These are phyloP conservation scores for Achaetomiella virescens DNA, from an alignment of 495 filamentous ascomycete genomes.

Conservation along the genomic window DNA sequence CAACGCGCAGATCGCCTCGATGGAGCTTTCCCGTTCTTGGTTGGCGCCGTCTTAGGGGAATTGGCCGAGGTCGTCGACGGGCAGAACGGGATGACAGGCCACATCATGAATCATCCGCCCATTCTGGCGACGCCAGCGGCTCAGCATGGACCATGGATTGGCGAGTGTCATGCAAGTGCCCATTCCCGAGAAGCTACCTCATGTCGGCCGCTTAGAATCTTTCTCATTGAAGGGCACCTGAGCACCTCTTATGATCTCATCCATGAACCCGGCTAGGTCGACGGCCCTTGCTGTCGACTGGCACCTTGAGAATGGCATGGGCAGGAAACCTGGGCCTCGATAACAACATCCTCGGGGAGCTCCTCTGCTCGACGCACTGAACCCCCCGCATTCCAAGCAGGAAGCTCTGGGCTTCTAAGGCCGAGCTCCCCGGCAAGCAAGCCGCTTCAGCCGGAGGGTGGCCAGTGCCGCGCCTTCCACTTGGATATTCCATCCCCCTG, in stretches of 20 bases:
- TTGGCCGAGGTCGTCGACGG: background rate
- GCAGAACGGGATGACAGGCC: constrained; percentile 15
- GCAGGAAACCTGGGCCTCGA: background rate
- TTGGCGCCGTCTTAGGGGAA: background rate
- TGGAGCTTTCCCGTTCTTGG: constrained; percentile 21
- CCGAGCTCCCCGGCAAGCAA: constrained; percentile 10
- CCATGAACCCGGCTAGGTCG: background rate
- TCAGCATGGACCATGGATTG: background rate
- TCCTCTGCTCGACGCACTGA: background rate
- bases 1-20: constrained; percentile 12
- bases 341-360: constrained; percentile 8
- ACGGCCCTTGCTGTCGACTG: background rate
- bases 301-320: constrained; percentile 11
- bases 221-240: background rate
- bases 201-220: background rate
- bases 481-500: constrained; percentile 12
- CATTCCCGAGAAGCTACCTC: background rate
- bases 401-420: constrained; percentile 19
- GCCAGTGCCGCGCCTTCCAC: constrained; percentile 28
- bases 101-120: constrained; percentile 1
- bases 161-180: constrained; percentile 5
- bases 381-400: constrained; percentile 22
- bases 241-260: background rate
- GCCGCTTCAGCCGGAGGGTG: constrained; percentile 11
- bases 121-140: background rate